phyloP scores from a whole-genome alignment of 805 yeast genomes.

The Lipomyces orientalis region DNA sequence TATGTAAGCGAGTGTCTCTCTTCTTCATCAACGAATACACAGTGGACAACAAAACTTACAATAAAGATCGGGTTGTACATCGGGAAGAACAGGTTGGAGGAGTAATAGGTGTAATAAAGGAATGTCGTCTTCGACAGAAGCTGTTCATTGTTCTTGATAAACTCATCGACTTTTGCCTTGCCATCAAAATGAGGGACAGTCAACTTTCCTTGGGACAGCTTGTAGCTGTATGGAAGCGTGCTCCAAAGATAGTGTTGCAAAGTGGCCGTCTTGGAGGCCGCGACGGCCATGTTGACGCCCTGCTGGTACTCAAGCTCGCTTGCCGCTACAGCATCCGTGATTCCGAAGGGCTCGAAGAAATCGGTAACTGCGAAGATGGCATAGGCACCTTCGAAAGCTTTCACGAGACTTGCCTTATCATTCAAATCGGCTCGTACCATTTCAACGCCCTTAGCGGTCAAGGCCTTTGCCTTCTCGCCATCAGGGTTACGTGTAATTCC shows the following conservation, averaged over 20 bases:
- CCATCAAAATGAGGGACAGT: constrained; percentile 5
- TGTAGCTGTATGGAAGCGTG: background rate
- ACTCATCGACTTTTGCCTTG: constrained; percentile 10
- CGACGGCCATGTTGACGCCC: background rate
- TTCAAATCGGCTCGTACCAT: constrained; percentile 10
- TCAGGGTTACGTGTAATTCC: constrained; percentile 28
- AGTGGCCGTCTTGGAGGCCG: background rate
- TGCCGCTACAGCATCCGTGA: background rate
- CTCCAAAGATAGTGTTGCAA: constrained; percentile 3
- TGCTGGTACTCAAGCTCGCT: background rate
- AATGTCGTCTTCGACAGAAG: background rate
- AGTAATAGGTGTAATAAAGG: background rate
- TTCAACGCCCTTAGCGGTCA: constrained; percentile 4
- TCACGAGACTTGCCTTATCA: background rate
- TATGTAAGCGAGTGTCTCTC: background rate
- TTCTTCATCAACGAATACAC: background rate
- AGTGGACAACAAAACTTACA: background rate
- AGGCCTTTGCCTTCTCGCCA: background rate
- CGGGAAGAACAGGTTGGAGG: background rate
- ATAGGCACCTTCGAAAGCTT: constrained; percentile 4
- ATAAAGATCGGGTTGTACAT: background rate
- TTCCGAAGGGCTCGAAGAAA: background rate
- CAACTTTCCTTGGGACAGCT: constrained; percentile 1
- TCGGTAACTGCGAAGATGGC: constrained; percentile 7
- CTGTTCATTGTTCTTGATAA: background rate